Evolutionary conservation across 805 yeast genomes (phyloP).

Genomic region (Metschnikowia gruessii): DNA sequence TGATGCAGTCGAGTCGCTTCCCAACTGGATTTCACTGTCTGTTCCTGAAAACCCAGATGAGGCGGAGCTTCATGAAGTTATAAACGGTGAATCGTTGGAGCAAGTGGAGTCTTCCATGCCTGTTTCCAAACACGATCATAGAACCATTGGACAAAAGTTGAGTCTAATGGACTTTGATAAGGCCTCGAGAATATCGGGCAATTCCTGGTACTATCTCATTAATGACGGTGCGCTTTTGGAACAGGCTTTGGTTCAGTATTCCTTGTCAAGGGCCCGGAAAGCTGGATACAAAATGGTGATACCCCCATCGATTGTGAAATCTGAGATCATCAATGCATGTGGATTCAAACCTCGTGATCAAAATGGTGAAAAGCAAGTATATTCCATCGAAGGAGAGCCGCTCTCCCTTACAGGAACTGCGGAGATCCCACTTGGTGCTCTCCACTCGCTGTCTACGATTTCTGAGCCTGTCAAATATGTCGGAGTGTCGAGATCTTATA

Average conservation of each 20-base stretch:
- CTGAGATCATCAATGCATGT: conserved; percentile 79
- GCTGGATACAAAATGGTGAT: conserved; percentile 66
- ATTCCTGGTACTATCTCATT: conserved; percentile 82
- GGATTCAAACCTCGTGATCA: conserved; percentile 93
- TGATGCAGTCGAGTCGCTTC: conserved; percentile 49
- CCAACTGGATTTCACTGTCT: conserved; percentile 54
- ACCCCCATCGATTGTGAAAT: conserved; percentile 85
- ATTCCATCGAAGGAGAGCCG: conserved; percentile 52
- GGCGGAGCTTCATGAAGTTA: conserved; percentile 45
- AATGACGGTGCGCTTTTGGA: conserved; percentile 88
- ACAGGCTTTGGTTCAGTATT: conserved; percentile 83
- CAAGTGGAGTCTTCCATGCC: conserved; percentile 21
- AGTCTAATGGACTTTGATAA: conserved; percentile 64
- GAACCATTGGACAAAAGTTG: conserved; percentile 63
- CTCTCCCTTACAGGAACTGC: conserved; percentile 89
- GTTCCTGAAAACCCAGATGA: conserved; percentile 44
- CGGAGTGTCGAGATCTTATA: conserved; percentile 81
- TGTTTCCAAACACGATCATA: conserved; percentile 51
- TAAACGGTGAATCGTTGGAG: conserved; percentile 45
- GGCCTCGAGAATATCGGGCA: conserved; percentile 75
- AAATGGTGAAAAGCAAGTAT: conserved; percentile 82
- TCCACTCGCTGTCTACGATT: conserved; percentile 54
- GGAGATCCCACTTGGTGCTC: conserved; percentile 88
- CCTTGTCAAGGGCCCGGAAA: conserved; percentile 60
- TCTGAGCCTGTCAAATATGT: conserved; percentile 55